Percentiles rank a stretch among this genome's conserved stretches.
These are phyloP conservation scores for Fusarium sacchari DNA, from an alignment of 2,329 filamentous ascomycete genomes.

Conservation along the genomic window DNA sequence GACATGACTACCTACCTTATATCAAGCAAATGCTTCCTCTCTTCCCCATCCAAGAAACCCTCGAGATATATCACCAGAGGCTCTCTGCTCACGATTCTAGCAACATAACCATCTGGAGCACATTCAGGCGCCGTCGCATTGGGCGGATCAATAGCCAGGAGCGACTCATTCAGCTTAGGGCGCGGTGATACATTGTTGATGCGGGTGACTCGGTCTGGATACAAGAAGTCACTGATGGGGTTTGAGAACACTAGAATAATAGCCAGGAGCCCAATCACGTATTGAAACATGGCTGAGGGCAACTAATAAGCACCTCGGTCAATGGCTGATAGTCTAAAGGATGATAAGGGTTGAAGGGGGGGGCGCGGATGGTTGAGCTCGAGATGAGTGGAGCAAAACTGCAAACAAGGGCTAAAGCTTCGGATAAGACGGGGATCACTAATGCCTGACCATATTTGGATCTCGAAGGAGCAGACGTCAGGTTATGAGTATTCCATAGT, in stretches of 20 bases:
- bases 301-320: neutral
- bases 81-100: slow-evolving; percentile 59
- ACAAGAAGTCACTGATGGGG: slow-evolving; percentile 54
- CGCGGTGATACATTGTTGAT: slow-evolving; percentile 48
- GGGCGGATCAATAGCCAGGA: slow-evolving; percentile 58
- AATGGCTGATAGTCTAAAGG: neutral
- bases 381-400: slow-evolving; percentile 24
- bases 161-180: slow-evolving; percentile 60
- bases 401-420: slow-evolving; percentile 10
- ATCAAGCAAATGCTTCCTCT: slow-evolving; percentile 59
- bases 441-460: neutral
- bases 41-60: slow-evolving; percentile 57
- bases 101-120: slow-evolving; percentile 54
- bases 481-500: neutral
- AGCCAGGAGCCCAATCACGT: slow-evolving; percentile 55
- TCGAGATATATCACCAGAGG: slow-evolving; percentile 66
- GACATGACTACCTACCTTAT: slow-evolving; percentile 66
- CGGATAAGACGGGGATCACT: slow-evolving; percentile 14
- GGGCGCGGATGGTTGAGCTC: neutral
- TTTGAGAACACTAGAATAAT: slow-evolving; percentile 56
- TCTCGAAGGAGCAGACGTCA: neutral
- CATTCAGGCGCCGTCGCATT: slow-evolving; percentile 52
- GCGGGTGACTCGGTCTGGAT: slow-evolving; percentile 31
- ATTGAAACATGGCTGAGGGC: slow-evolving; percentile 54
- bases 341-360: neutral